Conservation (phyloP, 371 early-diverging fungal species). For the Zychaea mexicana region DNA sequence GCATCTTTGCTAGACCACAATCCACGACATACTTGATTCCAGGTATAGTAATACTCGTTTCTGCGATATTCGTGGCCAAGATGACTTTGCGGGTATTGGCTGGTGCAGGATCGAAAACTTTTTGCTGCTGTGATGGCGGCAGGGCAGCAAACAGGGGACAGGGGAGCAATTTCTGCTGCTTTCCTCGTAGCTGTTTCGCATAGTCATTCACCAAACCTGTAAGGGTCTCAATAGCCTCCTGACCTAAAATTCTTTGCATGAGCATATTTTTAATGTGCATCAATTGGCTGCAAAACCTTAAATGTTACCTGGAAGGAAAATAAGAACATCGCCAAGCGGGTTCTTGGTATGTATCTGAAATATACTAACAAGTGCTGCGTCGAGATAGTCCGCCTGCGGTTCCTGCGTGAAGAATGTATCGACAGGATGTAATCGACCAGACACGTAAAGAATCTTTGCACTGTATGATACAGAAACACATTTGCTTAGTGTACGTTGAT, state of each 20-base stretch:
- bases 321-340: constrained; percentile 87
- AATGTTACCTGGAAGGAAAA: constrained; percentile 86
- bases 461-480: constrained; percentile 28
- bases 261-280: neutral
- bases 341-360: constrained; percentile 91
- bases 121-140: constrained; percentile 91
- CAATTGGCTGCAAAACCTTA: neutral
- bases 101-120: constrained; percentile 91
- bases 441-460: constrained; percentile 77
- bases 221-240: constrained; percentile 92
- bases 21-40: constrained; percentile 98
- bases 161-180: constrained; percentile 48
- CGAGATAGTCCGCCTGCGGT: constrained; percentile 89
- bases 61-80: constrained; percentile 98
- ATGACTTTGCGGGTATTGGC: constrained; percentile 89
- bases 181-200: constrained; percentile 37
- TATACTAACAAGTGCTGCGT: constrained; percentile 83
- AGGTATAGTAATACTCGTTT: constrained; percentile 98
- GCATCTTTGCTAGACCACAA: constrained; percentile 96
- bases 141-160: constrained; percentile 93
- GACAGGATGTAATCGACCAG: constrained; percentile 92
- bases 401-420: constrained; percentile 75
- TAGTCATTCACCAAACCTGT: constrained; percentile 79
- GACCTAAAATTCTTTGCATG: constrained; percentile 18
- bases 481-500: no score